These are phyloP conservation scores for Annulohypoxylon truncatum DNA, from an alignment of 2,329 filamentous ascomycete species.

Conservation along the genomic window DNA sequence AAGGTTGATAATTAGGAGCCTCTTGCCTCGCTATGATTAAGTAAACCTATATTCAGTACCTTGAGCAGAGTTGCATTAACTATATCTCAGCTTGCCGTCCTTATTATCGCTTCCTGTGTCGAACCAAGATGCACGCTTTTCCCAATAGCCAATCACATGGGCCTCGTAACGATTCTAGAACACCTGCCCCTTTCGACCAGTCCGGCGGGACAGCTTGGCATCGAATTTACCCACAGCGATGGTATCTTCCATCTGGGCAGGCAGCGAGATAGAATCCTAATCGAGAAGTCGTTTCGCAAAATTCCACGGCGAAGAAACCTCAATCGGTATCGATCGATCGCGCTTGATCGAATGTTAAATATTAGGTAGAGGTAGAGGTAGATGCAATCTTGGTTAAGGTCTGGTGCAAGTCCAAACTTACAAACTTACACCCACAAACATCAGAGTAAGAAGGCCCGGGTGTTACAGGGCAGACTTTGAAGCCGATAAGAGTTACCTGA, in stretches of 20 bases:
- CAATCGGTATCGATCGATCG: background rate
- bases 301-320: constrained; percentile 22
- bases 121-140: background rate
- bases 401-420: background rate
- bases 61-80: too few relatives aligned
- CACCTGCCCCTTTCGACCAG: constrained; percentile 25
- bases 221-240: constrained; percentile 21
- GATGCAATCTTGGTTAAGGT: background rate
- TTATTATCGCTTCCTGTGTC: too few relatives aligned
- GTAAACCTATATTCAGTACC: too few relatives aligned
- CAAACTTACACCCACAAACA: background rate
- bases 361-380: background rate
- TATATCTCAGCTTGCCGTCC: too few relatives aligned
- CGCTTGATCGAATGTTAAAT: constrained; percentile 22
- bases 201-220: constrained; percentile 26
- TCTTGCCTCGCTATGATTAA: too few relatives aligned
- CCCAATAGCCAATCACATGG: constrained; percentile 10
- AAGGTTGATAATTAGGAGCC: too few relatives aligned
- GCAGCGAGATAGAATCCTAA: constrained; percentile 22
- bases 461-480: background rate
- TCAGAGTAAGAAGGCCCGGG: background rate
- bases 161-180: constrained; percentile 4
- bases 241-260: constrained; percentile 1
- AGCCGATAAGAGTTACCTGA: background rate
- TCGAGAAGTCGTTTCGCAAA: constrained; percentile 27